phyloP scores from a whole-genome alignment of 768 basidiomycete species.

The Paxillus rubicundulus region DNA sequence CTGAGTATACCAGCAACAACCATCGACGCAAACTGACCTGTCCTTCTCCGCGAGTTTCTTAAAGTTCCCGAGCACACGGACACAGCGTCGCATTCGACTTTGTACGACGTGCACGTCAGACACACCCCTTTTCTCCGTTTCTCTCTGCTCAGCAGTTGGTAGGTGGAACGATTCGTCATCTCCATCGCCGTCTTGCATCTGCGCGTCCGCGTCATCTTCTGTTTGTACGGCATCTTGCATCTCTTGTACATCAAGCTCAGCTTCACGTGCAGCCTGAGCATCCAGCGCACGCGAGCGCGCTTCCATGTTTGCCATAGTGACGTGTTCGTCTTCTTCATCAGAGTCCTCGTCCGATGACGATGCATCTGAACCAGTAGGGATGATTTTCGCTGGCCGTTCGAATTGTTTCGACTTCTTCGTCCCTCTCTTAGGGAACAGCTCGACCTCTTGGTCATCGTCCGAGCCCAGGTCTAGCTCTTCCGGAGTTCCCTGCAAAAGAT shows the following conservation, averaged over 20 bases:
- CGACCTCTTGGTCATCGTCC: constrained; percentile 50
- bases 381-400: constrained; percentile 46
- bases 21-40: constrained; percentile 39
- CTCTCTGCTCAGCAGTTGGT: constrained; percentile 69
- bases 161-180: constrained; percentile 52
- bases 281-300: constrained; percentile 77
- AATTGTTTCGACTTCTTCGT: constrained; percentile 57
- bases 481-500: constrained; percentile 46
- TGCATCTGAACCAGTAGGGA: constrained; percentile 50
- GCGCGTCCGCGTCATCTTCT: constrained; percentile 46
- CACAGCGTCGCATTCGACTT: constrained; percentile 74
- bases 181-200: constrained; percentile 36
- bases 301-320: constrained; percentile 82
- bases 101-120: constrained; percentile 77
- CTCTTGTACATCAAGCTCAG: constrained; percentile 66
- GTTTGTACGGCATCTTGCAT: constrained; percentile 51
- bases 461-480: constrained; percentile 67
- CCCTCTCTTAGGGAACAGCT: constrained; percentile 34
- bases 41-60: constrained; percentile 62
- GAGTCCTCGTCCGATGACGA: constrained; percentile 45
- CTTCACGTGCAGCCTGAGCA: constrained; percentile 61
- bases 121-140: constrained; percentile 65
- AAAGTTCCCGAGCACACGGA: constrained; percentile 70
- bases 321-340: constrained; percentile 50
- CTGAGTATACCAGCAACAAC: constrained; percentile 7